Evolutionary conservation across 345 rosid species (phyloP).

Genomic region (Kernera saxatilis): DNA sequence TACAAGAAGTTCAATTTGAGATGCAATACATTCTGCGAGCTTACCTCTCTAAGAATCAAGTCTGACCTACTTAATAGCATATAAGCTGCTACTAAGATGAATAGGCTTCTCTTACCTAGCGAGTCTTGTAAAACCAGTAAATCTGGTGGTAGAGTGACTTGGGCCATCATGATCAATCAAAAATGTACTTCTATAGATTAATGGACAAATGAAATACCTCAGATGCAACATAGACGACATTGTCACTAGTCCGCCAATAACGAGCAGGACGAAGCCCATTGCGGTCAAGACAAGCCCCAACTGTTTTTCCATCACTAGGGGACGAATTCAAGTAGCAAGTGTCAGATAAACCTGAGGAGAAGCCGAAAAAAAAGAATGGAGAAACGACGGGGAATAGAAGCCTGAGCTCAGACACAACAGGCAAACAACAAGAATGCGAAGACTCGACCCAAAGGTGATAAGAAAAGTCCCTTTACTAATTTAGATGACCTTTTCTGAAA

Average conservation of each 20-base stretch:
- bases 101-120: neutral
- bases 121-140: neutral
- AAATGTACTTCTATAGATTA: neutral
- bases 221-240: slow-evolving; percentile 94
- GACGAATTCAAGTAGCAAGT: slow-evolving; percentile 35
- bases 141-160: neutral
- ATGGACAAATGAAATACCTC: slow-evolving; percentile 53
- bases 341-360: slow-evolving; percentile 33
- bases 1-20: neutral
- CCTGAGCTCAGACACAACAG: slow-evolving; percentile 18
- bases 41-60: neutral
- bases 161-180: neutral
- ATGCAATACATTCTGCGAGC: neutral
- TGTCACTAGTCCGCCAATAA: slow-evolving; percentile 92
- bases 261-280: slow-evolving; percentile 99
- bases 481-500: neutral
- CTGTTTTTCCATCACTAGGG: slow-evolving; percentile 96
- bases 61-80: neutral
- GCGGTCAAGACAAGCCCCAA: slow-evolving; percentile 96
- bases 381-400: slow-evolving; percentile 12
- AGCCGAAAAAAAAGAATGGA: slow-evolving; percentile 12
- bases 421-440: slow-evolving; percentile 11
- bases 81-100: neutral
- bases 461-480: neutral
- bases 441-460: neutral